Percentiles rank a stretch among this genome's conserved stretches.
These are phyloP conservation scores for Boletellus sp. DNA, from an alignment of 768 basidiomycete genomes.

Conservation along the genomic window DNA sequence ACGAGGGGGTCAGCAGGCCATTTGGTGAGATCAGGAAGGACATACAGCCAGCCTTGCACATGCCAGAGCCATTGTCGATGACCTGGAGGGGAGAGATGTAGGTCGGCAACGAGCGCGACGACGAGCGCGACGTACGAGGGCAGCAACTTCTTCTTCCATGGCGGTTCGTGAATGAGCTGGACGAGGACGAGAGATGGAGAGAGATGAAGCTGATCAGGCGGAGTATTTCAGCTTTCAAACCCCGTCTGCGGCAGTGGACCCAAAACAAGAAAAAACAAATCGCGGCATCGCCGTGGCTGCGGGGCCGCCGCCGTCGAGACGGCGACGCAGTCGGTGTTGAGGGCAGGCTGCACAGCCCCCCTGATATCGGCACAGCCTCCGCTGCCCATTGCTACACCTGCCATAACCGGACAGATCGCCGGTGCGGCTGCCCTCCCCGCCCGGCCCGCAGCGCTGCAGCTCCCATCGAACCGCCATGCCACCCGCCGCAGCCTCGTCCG, in stretches of 20 bases:
- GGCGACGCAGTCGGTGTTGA: neutral
- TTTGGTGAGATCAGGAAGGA: constrained; percentile 24
- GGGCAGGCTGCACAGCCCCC: neutral
- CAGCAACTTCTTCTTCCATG: constrained; percentile 69
- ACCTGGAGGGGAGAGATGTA: constrained; percentile 41
- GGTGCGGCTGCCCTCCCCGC: too few species aligned
- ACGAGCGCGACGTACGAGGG: constrained; percentile 35
- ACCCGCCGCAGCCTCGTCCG: constrained; percentile 4
- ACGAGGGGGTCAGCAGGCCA: constrained; percentile 20
- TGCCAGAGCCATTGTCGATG: constrained; percentile 94
- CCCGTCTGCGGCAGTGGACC: constrained; percentile 10
- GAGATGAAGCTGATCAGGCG: constrained; percentile 22
- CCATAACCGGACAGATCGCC: constrained; percentile 13
- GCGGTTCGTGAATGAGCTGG: constrained; percentile 21
- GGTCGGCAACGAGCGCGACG: neutral
- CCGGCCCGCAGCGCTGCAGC: constrained; percentile 8
- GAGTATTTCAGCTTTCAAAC: constrained; percentile 26
- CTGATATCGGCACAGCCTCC: neutral
- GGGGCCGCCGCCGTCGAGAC: neutral
- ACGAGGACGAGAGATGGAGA: constrained; percentile 16
- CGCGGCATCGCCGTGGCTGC: neutral
- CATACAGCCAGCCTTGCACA: constrained; percentile 99
- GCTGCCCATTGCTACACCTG: constrained; percentile 2
- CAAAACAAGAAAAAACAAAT: constrained; percentile 23
- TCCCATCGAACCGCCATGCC: constrained; percentile 11